Conservation (phyloP, 176 grass and related monocot genomes). For the Avena sativa region DNA sequence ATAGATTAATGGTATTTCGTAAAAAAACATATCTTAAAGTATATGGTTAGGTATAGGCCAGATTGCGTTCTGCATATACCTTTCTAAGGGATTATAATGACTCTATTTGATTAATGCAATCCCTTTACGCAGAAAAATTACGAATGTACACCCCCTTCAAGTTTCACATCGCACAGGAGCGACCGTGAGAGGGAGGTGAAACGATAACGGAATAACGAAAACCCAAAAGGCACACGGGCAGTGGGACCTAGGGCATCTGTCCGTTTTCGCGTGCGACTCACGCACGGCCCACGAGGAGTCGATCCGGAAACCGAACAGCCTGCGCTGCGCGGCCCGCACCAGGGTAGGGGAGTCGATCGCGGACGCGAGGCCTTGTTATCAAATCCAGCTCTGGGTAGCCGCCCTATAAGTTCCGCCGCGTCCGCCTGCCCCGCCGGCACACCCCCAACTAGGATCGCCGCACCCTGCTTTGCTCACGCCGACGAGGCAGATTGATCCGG, state of each 20-base stretch:
- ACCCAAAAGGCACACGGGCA: not conserved
- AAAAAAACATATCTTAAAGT: too few species aligned
- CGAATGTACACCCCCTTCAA: too few species aligned
- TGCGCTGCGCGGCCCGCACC: not conserved
- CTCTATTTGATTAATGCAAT: too few species aligned
- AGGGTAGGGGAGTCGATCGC: not conserved
- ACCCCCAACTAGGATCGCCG: not conserved
- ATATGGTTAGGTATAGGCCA: too few species aligned
- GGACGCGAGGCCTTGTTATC: slow-evolving; percentile 6
- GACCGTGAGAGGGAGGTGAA: too few species aligned
- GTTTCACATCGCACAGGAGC: too few species aligned
- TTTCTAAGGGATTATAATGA: too few species aligned
- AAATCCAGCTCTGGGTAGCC: slow-evolving; percentile 7
- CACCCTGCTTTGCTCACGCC: not conserved
- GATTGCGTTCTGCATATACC: too few species aligned
- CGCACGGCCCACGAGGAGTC: not conserved
- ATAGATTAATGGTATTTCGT: too few species aligned
- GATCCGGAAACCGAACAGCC: not conserved
- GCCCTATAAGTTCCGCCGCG: slow-evolving; percentile 14
- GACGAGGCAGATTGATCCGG: not conserved
- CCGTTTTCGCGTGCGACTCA: not conserved
- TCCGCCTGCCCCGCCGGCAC: slow-evolving; percentile 1
- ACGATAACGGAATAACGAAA: not conserved
- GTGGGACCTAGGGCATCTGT: not conserved
- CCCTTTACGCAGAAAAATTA: too few species aligned